These are phyloP conservation scores for Pichia sp. DNA, from an alignment of 1,139 yeast species.

Conservation along the genomic window DNA sequence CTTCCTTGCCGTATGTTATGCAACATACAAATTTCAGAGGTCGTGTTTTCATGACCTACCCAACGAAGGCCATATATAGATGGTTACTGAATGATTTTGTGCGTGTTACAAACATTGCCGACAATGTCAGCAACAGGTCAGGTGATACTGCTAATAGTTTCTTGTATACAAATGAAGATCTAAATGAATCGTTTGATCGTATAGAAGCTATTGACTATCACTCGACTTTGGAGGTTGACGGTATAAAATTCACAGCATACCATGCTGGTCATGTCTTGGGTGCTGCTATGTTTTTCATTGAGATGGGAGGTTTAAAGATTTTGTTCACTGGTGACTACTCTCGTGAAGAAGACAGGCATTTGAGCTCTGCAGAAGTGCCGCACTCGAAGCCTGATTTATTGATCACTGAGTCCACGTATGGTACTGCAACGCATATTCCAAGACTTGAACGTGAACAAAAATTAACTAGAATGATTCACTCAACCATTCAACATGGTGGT, in stretches of 20 bases:
- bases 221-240: conserved; percentile 89
- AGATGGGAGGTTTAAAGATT: conserved; percentile 85
- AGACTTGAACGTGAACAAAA: conserved; percentile 76
- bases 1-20: conserved; percentile 96
- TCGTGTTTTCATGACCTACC: conserved; percentile 97
- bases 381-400: conserved; percentile 81
- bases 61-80: conserved; percentile 94
- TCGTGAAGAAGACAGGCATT: conserved; percentile 90
- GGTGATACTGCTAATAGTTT: conserved; percentile 36
- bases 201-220: conserved; percentile 95
- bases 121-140: conserved; percentile 30
- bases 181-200: conserved; percentile 76
- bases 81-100: conserved; percentile 95
- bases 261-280: conserved; percentile 99
- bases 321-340: conserved; percentile 96
- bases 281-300: conserved; percentile 95
- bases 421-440: conserved; percentile 96
- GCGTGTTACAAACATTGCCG: conserved; percentile 73
- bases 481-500: conserved; percentile 84
- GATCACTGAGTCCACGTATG: conserved; percentile 93
- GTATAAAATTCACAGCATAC: conserved; percentile 92
- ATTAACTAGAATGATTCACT: conserved; percentile 73
- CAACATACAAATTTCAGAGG: conserved; percentile 93
- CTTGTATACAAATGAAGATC: conserved; percentile 85
- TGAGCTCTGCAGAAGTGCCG: conserved; percentile 94